phyloP scores from a whole-genome alignment of 495 filamentous ascomycete genomes.

The Astrocystis sublimbata region DNA sequence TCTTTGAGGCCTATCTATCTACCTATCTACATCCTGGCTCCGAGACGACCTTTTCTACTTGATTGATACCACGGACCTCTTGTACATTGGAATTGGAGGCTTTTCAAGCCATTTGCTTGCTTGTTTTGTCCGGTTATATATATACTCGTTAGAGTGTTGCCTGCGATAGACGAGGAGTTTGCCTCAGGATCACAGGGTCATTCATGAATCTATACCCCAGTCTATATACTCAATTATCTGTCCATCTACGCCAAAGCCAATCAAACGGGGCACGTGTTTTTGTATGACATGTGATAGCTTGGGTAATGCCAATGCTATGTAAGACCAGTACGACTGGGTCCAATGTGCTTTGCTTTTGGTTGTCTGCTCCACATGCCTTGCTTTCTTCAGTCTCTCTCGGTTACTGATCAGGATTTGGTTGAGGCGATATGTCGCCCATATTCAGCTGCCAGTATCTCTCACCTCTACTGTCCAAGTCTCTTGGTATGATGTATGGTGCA shows the following conservation, averaged over 20 bases:
- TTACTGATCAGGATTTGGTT: no score
- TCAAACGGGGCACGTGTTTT: not conserved
- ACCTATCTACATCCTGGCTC: not conserved
- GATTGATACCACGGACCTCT: conserved; percentile 11
- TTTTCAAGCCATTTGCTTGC: not conserved
- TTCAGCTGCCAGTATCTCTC: not conserved
- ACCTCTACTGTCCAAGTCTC: no score
- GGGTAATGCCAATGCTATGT: not conserved
- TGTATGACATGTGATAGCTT: not conserved
- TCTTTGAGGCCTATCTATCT: not conserved
- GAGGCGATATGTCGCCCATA: not conserved
- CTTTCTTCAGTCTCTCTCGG: no score
- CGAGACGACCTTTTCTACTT: conserved; percentile 7
- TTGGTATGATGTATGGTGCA: no score
- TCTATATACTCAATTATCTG: not conserved
- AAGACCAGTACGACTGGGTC: not conserved
- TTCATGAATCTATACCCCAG: conserved; percentile 3
- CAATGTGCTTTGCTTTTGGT: no score
- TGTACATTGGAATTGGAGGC: no score
- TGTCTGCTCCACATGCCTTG: no score
- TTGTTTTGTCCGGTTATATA: not conserved
- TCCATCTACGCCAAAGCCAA: not conserved
- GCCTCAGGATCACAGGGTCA: not conserved
- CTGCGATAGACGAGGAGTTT: conserved; percentile 6
- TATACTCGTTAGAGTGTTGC: not conserved